phyloP scores from a whole-genome alignment of 1,284 basidiomycete genomes.

The Rhodotorula mucilaginosa region DNA sequence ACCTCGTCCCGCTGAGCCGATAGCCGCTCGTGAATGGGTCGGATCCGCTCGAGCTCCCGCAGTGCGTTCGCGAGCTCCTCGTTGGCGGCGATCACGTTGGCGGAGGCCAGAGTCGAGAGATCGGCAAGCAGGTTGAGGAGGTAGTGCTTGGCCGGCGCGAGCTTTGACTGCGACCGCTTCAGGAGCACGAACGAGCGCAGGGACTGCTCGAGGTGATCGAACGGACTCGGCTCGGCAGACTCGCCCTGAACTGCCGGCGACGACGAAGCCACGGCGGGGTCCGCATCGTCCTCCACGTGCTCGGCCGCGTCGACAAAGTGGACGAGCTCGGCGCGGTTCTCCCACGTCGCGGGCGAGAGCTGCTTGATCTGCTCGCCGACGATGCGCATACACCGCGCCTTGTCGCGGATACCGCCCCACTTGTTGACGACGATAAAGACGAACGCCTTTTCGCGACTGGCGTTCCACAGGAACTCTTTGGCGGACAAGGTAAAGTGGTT shows the following conservation, averaged over 20 bases:
- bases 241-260: constrained; percentile 48
- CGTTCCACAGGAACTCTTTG: constrained; percentile 89
- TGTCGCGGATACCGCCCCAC: constrained; percentile 92
- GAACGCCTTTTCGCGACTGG: constrained; percentile 95
- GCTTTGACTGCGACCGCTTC: constrained; percentile 92
- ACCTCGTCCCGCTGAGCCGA: constrained; percentile 68
- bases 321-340: constrained; percentile 87
- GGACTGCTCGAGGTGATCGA: constrained; percentile 85
- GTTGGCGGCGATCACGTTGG: constrained; percentile 82
- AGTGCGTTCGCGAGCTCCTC: constrained; percentile 73
- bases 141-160: constrained; percentile 92
- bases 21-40: constrained; percentile 86
- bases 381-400: constrained; percentile 82
- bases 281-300: constrained; percentile 41
- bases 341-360: constrained; percentile 85
- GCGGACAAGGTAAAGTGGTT: constrained; percentile 98
- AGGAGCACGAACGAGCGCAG: constrained; percentile 92
- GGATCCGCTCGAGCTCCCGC: constrained; percentile 66
- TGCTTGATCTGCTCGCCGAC: constrained; percentile 94
- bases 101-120: constrained; percentile 77
- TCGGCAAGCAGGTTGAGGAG: constrained; percentile 84
- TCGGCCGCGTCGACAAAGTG: constrained; percentile 83
- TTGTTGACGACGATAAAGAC: constrained; percentile 99
- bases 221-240: constrained; percentile 52
- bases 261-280: constrained; percentile 6